phyloP scores from a whole-genome alignment of 2,329 filamentous ascomycete species.

The Ophiostoma himal-ulmi region DNA sequence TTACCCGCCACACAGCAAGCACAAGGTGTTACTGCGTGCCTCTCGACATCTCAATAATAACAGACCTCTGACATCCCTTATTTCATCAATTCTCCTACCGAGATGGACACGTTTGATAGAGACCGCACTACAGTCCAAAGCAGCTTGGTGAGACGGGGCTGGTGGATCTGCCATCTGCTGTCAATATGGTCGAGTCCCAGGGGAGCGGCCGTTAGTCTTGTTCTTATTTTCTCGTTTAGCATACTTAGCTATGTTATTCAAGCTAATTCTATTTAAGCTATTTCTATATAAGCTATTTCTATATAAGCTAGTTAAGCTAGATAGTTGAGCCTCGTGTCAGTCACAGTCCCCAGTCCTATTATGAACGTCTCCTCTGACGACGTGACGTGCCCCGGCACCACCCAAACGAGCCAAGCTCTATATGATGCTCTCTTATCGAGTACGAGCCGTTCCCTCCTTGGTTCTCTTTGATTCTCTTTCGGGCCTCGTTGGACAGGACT shows the following conservation, averaged over 20 bases:
- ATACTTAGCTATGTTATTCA: no score
- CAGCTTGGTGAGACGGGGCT: not conserved
- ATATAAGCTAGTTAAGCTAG: not conserved
- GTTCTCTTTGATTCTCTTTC: not conserved
- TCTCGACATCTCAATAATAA: not conserved
- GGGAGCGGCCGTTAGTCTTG: not conserved
- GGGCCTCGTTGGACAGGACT: no score
- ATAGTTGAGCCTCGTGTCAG: not conserved
- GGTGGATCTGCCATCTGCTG: not conserved
- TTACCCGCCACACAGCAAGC: no score
- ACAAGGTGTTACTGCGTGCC: no score
- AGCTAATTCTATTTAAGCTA: no score
- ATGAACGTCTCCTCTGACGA: not conserved
- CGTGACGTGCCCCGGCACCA: not conserved
- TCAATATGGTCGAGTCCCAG: not conserved
- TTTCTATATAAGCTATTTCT: no score
- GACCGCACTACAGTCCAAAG: not conserved
- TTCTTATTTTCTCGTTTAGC: not conserved
- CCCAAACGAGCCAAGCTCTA: not conserved
- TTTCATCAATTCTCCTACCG: constrained; percentile 14
- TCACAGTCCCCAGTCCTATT: not conserved
- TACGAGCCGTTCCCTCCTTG: no score
- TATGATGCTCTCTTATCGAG: no score
- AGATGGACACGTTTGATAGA: not conserved
- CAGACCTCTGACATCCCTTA: constrained; percentile 3